A percentile compares a stretch with the other conserved stretches of the same genome.
Conservation (phyloP, 192 early-diverging fungal genomes). For the Coemansia sp. region DNA sequence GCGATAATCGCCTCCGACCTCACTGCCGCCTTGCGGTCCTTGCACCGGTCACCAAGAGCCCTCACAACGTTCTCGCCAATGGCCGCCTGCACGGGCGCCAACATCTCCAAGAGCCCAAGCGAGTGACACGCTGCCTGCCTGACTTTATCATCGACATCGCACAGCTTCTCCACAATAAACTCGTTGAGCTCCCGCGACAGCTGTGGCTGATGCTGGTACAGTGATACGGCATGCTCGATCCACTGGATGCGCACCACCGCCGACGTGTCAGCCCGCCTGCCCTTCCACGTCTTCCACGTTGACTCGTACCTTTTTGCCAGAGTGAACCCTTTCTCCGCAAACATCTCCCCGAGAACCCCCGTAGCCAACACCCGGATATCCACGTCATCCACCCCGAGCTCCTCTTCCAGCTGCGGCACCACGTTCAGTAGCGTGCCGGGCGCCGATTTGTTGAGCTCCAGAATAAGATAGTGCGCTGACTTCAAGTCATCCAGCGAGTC, state of each 20-base stretch:
- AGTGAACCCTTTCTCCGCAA: conserved; percentile 70
- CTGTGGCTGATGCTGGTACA: conserved; percentile 72
- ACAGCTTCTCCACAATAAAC: conserved; percentile 63
- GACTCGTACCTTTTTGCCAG: conserved; percentile 72
- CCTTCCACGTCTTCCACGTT: conserved; percentile 84
- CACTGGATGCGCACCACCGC: conserved; percentile 68
- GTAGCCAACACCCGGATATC: conserved; percentile 76
- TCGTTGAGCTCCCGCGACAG: conserved; percentile 70
- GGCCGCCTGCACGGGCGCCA: conserved; percentile 54
- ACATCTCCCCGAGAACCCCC: conserved; percentile 82
- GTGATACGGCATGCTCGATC: conserved; percentile 61
- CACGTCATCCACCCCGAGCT: conserved; percentile 75
- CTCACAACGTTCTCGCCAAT: conserved; percentile 59
- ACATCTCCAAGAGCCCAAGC: conserved; percentile 66
- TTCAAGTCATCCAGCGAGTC: conserved; percentile 55
- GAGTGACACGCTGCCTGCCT: conserved; percentile 69
- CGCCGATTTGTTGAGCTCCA: conserved; percentile 72
- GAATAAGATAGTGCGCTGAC: conserved; percentile 73
- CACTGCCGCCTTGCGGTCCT: conserved; percentile 79
- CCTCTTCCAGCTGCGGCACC: conserved; percentile 91
- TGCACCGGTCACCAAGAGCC: conserved; percentile 75
- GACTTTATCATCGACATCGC: conserved; percentile 93
- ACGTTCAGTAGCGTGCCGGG: conserved; percentile 84
- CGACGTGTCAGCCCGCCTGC: conserved; percentile 72
- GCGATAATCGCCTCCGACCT: conserved; percentile 76